These are phyloP conservation scores for Diaporthe sp. DNA, from an alignment of 2,329 filamentous ascomycete genomes.

Conservation along the genomic window DNA sequence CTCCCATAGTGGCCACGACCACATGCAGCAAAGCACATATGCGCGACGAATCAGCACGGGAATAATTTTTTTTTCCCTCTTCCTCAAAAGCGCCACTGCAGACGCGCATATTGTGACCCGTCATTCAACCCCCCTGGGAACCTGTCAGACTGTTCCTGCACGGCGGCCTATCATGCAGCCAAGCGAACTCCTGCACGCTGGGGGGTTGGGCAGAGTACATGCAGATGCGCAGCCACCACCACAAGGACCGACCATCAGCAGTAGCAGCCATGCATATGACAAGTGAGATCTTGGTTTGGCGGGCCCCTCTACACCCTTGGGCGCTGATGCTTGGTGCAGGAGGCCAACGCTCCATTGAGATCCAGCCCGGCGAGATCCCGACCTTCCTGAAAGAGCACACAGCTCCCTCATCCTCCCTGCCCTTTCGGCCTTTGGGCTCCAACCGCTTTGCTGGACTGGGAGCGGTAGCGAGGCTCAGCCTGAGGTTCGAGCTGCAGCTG, in stretches of 20 bases:
- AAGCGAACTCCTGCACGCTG: slow-evolving; percentile 1
- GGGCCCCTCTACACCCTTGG: background rate
- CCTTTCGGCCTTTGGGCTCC: background rate
- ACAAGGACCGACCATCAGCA: background rate
- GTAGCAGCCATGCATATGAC: background rate
- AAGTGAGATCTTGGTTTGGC: slow-evolving; percentile 16
- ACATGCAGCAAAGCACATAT: background rate
- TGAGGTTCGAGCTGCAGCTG: background rate
- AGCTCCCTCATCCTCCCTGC: background rate
- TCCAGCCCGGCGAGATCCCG: slow-evolving; percentile 6
- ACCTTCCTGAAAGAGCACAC: slow-evolving; percentile 9
- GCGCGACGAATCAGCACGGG: background rate
- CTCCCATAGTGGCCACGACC: background rate
- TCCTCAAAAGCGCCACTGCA: background rate
- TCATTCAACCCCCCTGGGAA: background rate
- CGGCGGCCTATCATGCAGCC: slow-evolving; percentile 17
- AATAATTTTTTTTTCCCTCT: background rate
- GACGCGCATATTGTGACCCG: slow-evolving; percentile 5
- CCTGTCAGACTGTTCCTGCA: slow-evolving; percentile 15
- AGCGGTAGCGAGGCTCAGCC: background rate
- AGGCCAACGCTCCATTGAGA: background rate
- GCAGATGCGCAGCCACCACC: background rate
- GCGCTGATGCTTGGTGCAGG: background rate
- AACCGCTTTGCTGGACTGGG: background rate
- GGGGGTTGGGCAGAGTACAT: background rate